Evolutionary conservation across 2,329 filamentous ascomycete species (phyloP), one percentile per base, ranked within the genome.

Genomic region (Thielaviopsis euricoi): DNA sequence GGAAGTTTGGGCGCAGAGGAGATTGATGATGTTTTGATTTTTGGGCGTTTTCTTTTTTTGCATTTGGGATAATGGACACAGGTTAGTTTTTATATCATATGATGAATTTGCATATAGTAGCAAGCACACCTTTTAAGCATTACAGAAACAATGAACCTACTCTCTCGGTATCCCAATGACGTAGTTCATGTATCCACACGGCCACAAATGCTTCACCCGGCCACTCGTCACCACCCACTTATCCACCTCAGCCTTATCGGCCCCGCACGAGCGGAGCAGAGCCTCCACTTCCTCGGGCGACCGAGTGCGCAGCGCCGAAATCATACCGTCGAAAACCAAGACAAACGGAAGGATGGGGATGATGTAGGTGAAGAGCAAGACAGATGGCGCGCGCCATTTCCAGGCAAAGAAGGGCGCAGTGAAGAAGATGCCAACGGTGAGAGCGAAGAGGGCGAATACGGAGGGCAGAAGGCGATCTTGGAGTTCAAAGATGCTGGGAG

Each of bases 341-440:
- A 86, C 78, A 60, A 85, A 77, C 0, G 86, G 85, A 17, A 88
- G 68, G 13, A 88, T 70, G 0, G 85, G 86, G 7, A 87, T 65
- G 1, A 81, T 61, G 64, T 83, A 89, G 5, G 82, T 82, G 65
- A 84, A 86, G 63, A 87, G 71, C 9, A 87, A 70, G 33, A 77
- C 76, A n/a, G 70, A 57, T 2, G 74, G 75, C 17, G 76, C 78
- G 56, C 72, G 68, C 71, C 73, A 77, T 62, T 76, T 75, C 69
- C 74, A 74, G 1, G 73, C 74, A 54, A 78, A 77, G 60, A 76
- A 70, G 0, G 80, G 80, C 1, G 78, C 76, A 26, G 74, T 65
- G 23, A 76, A 62, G 17, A 82, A 62, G 61, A 77, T 73, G 52
- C 75, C 73, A 48, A 79, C 62, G 6, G 78, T 77, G 59, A 83